Base-by-base conservation (phyloP, 2,329 filamentous ascomycete species). In the Fusarium nurragi region DNA sequence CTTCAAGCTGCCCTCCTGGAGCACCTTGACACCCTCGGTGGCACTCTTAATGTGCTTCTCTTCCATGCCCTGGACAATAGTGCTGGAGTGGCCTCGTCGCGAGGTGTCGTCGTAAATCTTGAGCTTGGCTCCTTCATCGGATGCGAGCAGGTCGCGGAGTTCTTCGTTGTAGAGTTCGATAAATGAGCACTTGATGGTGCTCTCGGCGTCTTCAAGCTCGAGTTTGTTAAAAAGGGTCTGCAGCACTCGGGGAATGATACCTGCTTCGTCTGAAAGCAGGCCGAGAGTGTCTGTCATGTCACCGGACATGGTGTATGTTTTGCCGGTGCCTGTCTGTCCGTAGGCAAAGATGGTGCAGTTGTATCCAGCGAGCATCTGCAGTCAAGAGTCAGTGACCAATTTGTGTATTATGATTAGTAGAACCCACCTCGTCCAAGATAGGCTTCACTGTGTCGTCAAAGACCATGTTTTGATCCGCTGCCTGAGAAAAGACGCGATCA, bases 301-400 rank as follows among this genome's bases (percentile, higher is more conserved):
- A 53, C 95, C 95, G 1, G 94, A 97, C 95, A 99, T 99, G 22
- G 95, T 99, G 78, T 99, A 99, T 14, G 95, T 99, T 78, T 99
- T 99, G 71, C 95, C 95, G 0, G 95, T 99, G 40, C 95, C 95
- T 0, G 95, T 99, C 77, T 99, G 95, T 23, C 95, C 95, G 76
- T 99, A 99, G 30, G 95, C 95, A 72, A 99, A 99, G 60, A 99
- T 97, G 6, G 95, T 99, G 79, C 95, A 99, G 77, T 99, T 99
- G 80, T 92, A 98, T 49, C 95, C 95, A 22, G 89, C 86, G 38
- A 99, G 85, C 84, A 98, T 97, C 93, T 97, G 69, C n/a, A 39
- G 1, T 12, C 18, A 21, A n/a, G 16, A 6, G 21, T 55, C 21
- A 50, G 39, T 18, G 32, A 49, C 45, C 69, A 34, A 50, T 45